Base-by-base conservation (phyloP, 1,284 basidiomycete genomes). In the Rhodotorula sp. region DNA sequence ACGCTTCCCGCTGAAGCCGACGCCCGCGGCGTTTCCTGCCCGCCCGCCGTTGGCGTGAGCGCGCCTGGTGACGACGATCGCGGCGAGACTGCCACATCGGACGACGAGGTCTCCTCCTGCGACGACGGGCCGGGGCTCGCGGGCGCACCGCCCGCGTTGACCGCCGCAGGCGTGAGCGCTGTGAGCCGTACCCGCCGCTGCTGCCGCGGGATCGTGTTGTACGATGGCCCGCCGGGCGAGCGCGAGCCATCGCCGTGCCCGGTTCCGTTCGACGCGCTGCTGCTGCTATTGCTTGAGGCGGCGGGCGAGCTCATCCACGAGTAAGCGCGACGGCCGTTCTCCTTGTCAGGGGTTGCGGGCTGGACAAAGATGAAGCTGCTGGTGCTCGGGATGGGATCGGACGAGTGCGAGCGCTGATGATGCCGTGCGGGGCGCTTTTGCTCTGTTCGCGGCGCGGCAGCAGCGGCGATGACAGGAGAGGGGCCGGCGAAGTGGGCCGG, bases 301-400 rank as follows among this genome's bases (percentile, higher is more conserved):
- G 39, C 29, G 6, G 44, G 32, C 54, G 53, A 48, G 36, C 27
- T 53, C 57, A 37, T 21, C 44, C 50, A 39, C 22, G 55, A 36
- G 55, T 56, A 32, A 10, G 56, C 37, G 25, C 56, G 37, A 6
- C n/a, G 29, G n/a, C 29, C 39, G 21, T 7, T 19, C 37, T n/a
- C 39, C 37, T 44, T 34, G 17, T 39, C 59, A 2, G 72, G 66
- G 5, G 67, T 67, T 12, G 73, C 69, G 6, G 75, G 75, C 56
- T 72, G 73, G 22, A 76, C 75, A 46, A 71, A 76, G 57, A 76
- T 75, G 67, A 71, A 76, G 59, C 65, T 72, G 59, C 69, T 73
- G 56, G 70, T 70, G 51, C 58, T 66, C 41, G 72, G 61, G 39
- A 75, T 39, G 21, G 75, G 66, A 25, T 76, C 75, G 8, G 71